A percentile compares a stretch with the other conserved stretches of the same genome.
phyloP scores from a whole-genome alignment of 176 grass and related monocot genomes.

The Pontederia crassipes region DNA sequence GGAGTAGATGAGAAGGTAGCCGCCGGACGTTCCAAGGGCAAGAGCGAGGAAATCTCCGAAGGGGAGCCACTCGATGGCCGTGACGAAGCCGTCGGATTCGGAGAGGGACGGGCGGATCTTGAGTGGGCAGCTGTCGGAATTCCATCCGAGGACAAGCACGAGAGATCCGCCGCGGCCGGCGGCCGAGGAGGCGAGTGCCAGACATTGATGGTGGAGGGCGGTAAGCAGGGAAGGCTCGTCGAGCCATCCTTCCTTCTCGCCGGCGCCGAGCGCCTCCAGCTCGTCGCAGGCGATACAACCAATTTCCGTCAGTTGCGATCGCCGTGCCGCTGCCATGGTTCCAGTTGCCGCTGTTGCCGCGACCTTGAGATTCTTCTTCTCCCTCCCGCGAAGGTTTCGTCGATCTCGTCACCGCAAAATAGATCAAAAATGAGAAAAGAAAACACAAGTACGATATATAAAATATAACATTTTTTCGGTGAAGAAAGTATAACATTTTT shows the following conservation, averaged over 20 bases:
- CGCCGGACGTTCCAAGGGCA: constrained; percentile 47
- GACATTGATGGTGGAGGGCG: constrained; percentile 35
- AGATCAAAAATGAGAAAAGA: no score
- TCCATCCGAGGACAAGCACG: constrained; percentile 19
- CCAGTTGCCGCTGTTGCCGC: no score
- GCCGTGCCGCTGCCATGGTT: constrained; percentile 26
- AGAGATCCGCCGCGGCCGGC: constrained; percentile 26
- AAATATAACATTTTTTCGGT: no score
- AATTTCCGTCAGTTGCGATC: constrained; percentile 66
- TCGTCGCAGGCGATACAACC: constrained; percentile 43
- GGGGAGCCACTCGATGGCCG: constrained; percentile 66
- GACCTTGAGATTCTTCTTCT: no score
- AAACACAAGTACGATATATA: no score
- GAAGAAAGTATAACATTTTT: no score
- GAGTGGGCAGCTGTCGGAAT: constrained; percentile 3
- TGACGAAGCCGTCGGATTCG: constrained; percentile 45
- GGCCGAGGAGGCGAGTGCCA: constrained; percentile 51
- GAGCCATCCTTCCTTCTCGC: constrained; percentile 74
- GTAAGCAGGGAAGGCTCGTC: constrained; percentile 54
- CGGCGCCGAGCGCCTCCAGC: constrained; percentile 44
- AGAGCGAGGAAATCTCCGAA: constrained; percentile 24
- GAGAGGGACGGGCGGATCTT: constrained; percentile 38
- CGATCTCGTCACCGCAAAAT: no score
- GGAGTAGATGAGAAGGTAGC: constrained; percentile 66
- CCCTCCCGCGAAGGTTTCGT: no score